Conservation (phyloP, 495 filamentous ascomycete species). For the Hypoxylon subgilvum region DNA sequence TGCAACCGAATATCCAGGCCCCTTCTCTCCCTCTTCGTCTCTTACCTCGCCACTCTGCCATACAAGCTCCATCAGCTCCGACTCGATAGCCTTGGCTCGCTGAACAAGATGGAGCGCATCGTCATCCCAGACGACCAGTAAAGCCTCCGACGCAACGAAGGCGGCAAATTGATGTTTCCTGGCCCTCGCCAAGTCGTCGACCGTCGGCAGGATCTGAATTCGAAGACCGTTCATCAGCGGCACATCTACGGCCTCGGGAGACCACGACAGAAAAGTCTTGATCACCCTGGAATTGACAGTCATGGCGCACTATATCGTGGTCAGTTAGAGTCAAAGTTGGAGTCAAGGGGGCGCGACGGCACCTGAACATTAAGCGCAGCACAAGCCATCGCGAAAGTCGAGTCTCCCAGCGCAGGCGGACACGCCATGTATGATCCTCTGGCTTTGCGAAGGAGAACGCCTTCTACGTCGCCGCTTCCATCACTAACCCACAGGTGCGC, state of each 20-base stretch:
- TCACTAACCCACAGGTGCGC: conserved; percentile 73
- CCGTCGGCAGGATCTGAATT: conserved; percentile 73
- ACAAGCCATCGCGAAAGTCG: conserved; percentile 66
- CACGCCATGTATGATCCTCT: conserved; percentile 72
- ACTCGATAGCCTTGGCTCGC: conserved; percentile 71
- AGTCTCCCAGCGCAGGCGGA: conserved; percentile 64
- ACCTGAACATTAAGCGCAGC: conserved; percentile 73
- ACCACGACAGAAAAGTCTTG: conserved; percentile 74
- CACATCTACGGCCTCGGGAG: conserved; percentile 73
- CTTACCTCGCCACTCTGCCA: conserved; percentile 62
- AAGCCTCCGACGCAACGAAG: conserved; percentile 70
- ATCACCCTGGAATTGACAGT: conserved; percentile 78
- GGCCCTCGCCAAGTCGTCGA: conserved; percentile 69
- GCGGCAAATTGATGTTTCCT: conserved; percentile 78
- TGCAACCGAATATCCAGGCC: conserved; percentile 47
- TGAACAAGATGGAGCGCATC: conserved; percentile 70
- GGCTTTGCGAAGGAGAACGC: conserved; percentile 71
- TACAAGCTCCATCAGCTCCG: conserved; percentile 74
- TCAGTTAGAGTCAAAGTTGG: conserved; percentile 2
- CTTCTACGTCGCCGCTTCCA: conserved; percentile 68
- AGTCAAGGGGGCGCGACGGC: conserved; percentile 11
- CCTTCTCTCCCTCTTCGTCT: conserved; percentile 56
- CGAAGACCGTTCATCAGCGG: conserved; percentile 75
- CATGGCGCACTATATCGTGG: conserved; percentile 72
- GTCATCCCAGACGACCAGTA: conserved; percentile 79